Percentiles rank a stretch among this genome's conserved stretches.
Conservation (phyloP, 805 yeast genomes). For the Saccharomycopsis lassenensis region DNA sequence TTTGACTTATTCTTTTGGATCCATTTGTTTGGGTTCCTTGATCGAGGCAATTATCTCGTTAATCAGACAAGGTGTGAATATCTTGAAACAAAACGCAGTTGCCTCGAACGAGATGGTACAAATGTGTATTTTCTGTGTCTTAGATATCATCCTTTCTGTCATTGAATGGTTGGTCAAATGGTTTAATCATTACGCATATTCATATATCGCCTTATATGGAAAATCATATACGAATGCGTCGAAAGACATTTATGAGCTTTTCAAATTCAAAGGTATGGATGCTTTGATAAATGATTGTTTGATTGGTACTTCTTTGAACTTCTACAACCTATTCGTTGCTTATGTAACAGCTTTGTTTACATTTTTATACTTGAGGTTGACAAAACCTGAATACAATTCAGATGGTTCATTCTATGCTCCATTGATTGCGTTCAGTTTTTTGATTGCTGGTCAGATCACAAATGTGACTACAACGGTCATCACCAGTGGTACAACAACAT, state of each 20-base stretch:
- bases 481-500: conserved; percentile 72
- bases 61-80: conserved; percentile 41
- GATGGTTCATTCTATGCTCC: conserved; percentile 58
- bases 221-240: conserved; percentile 65
- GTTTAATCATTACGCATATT: conserved; percentile 85
- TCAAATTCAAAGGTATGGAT: conserved; percentile 72
- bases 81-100: conserved; percentile 42
- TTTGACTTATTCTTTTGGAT: conserved; percentile 78
- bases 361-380: conserved; percentile 53
- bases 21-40: conserved; percentile 77
- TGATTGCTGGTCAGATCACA: conserved; percentile 67
- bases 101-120: conserved; percentile 41
- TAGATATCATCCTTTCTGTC: conserved; percentile 51
- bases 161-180: conserved; percentile 73
- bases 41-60: conserved; percentile 65
- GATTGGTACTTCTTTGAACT: conserved; percentile 66
- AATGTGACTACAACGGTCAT: conserved; percentile 64
- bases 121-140: conserved; percentile 39
- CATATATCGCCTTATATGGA: conserved; percentile 82
- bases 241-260: conserved; percentile 68
- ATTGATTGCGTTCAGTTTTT: conserved; percentile 59
- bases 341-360: conserved; percentile 54
- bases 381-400: conserved; percentile 55
- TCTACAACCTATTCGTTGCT: conserved; percentile 64
- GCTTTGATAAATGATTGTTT: conserved; percentile 78